Base-by-base conservation (phyloP, 129 eudicot genomes). In the Centaurea solstitialis region DNA sequence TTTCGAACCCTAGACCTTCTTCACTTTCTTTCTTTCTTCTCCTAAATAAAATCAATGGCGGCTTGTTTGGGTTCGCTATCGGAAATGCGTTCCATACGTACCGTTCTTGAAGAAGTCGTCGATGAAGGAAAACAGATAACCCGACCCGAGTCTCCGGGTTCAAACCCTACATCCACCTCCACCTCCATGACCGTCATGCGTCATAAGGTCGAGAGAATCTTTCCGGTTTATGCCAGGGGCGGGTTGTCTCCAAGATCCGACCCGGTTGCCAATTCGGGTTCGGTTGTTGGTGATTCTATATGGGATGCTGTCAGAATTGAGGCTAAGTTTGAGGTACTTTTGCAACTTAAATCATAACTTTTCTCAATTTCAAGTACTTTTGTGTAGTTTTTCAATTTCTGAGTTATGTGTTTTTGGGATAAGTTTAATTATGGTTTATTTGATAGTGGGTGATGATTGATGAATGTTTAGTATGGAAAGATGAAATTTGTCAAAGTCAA, bases 221-320 rank as follows among this genome's bases (percentile, higher is more conserved):
- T 90, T 68, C 94, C 94, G 40, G 90, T 90, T 64, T 90, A 90
- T 71, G 94, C 94, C 47, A 81, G 86, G 70, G 91, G 89, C 6
- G 85, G 81, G 0, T 76, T 86, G 64, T 80, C 83, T 35, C 79
- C 82, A 62, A 68, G 76, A 74, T 83, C 90, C 82, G 90, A 90
- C 79, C 89, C 86, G 87, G 72, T 35, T 73, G 11, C 45, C 1
- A 65, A 43, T 70, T 76, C 89, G 76, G 89, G 91, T 77, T 82
- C 87, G 68, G 38, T 71, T 69, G 76, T 83, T 41, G 87, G 89
- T 77, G 93, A 87, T 76, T 86, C 89, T 0, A 90, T 90, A 38
- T 90, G 93, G 93, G 93, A 87, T 76, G 82, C 93, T 84, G 84
- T 90, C 18, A 82, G 88, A 62, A 80, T 75, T 64, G 91, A 90